phyloP scores from a whole-genome alignment of 306 rosid species.

The Lotus japonicus region DNA sequence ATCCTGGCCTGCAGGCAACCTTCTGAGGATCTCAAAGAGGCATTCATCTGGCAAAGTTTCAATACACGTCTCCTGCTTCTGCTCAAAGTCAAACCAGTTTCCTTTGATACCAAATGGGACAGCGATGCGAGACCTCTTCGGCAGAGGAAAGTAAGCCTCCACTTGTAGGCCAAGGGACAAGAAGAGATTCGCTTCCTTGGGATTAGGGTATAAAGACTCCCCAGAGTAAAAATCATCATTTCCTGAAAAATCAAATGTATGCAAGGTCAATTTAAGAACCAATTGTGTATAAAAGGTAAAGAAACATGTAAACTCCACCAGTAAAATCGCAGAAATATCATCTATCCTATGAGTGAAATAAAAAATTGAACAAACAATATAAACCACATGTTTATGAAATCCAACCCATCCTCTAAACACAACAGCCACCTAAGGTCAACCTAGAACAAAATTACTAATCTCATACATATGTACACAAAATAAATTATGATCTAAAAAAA shows the following conservation, averaged over 20 bases:
- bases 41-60: constrained; percentile 88
- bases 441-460: constrained; percentile 6
- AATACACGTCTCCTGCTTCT: constrained; percentile 58
- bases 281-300: neutral
- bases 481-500: neutral
- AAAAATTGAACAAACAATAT: constrained; percentile 2
- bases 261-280: constrained; percentile 10
- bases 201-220: constrained; percentile 71
- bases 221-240: constrained; percentile 67
- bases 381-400: constrained; percentile 1
- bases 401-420: neutral
- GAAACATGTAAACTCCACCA: neutral
- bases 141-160: constrained; percentile 55
- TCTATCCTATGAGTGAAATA: neutral
- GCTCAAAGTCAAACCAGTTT: constrained; percentile 43
- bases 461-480: neutral
- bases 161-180: constrained; percentile 60
- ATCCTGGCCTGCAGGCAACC: constrained; percentile 75
- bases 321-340: neutral
- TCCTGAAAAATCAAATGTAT: constrained; percentile 46
- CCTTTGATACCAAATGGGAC: constrained; percentile 49
- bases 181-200: constrained; percentile 67
- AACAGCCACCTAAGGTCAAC: neutral
- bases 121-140: constrained; percentile 65
- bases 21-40: constrained; percentile 85